Percentiles rank a stretch among this genome's conserved stretches.
Conservation (phyloP, 805 yeast species). For the Saturnispora diversa region DNA sequence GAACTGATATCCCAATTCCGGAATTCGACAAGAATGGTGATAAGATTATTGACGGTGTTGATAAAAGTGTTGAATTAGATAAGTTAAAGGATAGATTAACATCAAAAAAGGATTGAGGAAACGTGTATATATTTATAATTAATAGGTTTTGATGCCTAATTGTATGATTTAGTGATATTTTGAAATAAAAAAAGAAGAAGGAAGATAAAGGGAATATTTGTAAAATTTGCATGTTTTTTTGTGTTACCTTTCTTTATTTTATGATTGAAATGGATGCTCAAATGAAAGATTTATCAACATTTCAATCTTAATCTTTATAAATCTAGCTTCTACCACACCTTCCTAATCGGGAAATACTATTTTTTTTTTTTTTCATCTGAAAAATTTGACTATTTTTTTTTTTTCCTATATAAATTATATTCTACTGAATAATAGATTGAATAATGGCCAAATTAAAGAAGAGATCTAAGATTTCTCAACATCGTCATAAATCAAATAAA, state of each 20-base stretch:
- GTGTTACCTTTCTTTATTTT: no score
- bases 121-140: neutral
- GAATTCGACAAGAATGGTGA: constrained; percentile 41
- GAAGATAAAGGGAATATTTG: no score
- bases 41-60: constrained; percentile 22
- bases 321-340: no score
- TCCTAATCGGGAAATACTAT: no score
- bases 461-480: constrained; percentile 43
- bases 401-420: neutral
- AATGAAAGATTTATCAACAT: no score
- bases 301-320: no score
- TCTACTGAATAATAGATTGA: neutral
- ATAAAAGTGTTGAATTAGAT: constrained; percentile 17
- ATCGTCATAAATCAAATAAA: constrained; percentile 17
- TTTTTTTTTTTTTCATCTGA: no score
- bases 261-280: no score
- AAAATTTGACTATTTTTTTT: constrained; percentile 2
- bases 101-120: constrained; percentile 13
- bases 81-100: constrained; percentile 18
- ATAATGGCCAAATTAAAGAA: constrained; percentile 71
- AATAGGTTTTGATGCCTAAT: no score
- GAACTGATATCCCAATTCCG: constrained; percentile 52
- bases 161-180: no score
- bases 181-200: no score
- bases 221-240: no score